Evolutionary conservation across 2,329 filamentous ascomycete species (phyloP).

Genomic region (Penicillium oxalicum): DNA sequence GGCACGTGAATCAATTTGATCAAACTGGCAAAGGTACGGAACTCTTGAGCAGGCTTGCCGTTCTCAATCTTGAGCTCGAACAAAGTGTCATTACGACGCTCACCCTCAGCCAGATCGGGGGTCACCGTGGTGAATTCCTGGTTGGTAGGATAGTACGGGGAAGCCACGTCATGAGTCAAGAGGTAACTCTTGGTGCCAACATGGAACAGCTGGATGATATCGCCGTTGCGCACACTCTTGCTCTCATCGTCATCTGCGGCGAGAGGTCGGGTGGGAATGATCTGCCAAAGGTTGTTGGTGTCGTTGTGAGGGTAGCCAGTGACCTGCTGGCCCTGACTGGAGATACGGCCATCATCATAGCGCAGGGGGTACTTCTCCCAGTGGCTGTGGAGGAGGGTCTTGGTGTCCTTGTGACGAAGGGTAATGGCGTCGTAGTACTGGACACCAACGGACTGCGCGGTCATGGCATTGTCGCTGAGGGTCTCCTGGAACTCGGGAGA

Average conservation of each 20-base stretch:
- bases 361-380: conserved; percentile 80
- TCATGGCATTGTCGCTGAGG: conserved; percentile 88
- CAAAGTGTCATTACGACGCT: conserved; percentile 78
- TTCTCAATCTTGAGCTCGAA: conserved; percentile 90
- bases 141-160: conserved; percentile 92
- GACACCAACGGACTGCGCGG: conserved; percentile 75
- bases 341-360: conserved; percentile 95
- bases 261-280: conserved; percentile 60
- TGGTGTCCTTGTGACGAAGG: conserved; percentile 94
- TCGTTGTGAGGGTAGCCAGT: conserved; percentile 98
- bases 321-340: conserved; percentile 95
- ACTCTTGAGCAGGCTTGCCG: conserved; percentile 72
- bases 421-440: conserved; percentile 86
- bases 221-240: conserved; percentile 70
- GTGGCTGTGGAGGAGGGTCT: conserved; percentile 92
- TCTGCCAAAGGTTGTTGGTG: conserved; percentile 98
- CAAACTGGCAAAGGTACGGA: conserved; percentile 84
- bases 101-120: conserved; percentile 63
- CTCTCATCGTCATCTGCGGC: conserved; percentile 50
- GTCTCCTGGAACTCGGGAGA: conserved; percentile 97
- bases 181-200: conserved; percentile 78
- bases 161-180: conserved; percentile 92
- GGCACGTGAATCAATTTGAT: conserved; percentile 95
- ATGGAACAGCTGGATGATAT: conserved; percentile 80
- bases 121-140: conserved; percentile 91